Evolutionary conservation across 495 filamentous ascomycete genomes (phyloP), one percentile per base, ranked within the genome.

Genomic region (Xylaria nigripes): DNA sequence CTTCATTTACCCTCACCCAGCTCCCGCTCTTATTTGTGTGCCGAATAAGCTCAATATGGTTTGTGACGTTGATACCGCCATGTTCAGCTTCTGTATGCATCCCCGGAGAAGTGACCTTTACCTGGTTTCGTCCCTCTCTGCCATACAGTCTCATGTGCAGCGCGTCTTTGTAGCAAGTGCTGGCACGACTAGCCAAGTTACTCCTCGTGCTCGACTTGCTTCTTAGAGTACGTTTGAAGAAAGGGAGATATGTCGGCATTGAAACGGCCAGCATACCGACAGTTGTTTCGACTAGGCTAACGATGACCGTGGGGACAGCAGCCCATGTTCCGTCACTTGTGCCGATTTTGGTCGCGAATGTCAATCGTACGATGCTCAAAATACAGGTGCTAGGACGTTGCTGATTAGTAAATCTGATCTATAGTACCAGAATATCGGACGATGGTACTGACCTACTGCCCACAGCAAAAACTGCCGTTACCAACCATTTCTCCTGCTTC

Each of bases 1-100:
- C 58, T n/a, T 60, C 58, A 6, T 23, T 45, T 21, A 60, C 53
- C 21, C 45, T 43, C 3, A 60, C 49, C 58, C 58, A 60, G 22
- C 19, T 40, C 27, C 58, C 53, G 30, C 45, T 52, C 40, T 52
- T 44, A 38, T 45, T 56, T 2, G 42, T 36, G 21, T 60, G 58
- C 16, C 45, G 43, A 16, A 53, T 50, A 8, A 60, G 50, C 45
- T 60, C 58, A 27, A 60, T 56, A 32, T 60, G 49, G 38, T 60
- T 55, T 9, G 50, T 53, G 38, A 60, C 54, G 3, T 30, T 52
- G 24, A 60, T 60, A 10, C 56, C 56, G 3, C 16, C 44, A 19
- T 54, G 51, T 16, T 54, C 44, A 13, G 8, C 27, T 0, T 44
- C 45, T 24, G 42, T 42, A 48, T 48, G 51, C 15, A 24, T 41